phyloP scores from a whole-genome alignment of 495 filamentous ascomycete species.

The Penicillium goetzii region DNA sequence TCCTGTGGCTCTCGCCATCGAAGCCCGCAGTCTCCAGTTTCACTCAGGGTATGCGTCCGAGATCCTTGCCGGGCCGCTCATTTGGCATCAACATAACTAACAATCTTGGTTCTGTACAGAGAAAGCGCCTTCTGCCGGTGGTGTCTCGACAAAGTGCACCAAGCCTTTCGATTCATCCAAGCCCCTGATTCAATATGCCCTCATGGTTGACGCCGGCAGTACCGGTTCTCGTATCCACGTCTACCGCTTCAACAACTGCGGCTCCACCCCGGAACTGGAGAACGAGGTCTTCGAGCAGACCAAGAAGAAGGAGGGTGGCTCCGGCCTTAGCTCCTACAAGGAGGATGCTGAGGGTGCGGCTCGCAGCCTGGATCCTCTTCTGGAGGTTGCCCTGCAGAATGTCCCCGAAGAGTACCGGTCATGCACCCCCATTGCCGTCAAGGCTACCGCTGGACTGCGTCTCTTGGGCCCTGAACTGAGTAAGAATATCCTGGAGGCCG shows the following conservation, averaged over 20 bases:
- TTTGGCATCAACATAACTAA: slow-evolving; percentile 16
- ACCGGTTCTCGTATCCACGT: slow-evolving; percentile 98
- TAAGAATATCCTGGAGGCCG: slow-evolving; percentile 80
- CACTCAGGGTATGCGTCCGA: slow-evolving; percentile 43
- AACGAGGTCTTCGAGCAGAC: slow-evolving; percentile 90
- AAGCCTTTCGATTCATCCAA: slow-evolving; percentile 81
- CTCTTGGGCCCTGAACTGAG: slow-evolving; percentile 82
- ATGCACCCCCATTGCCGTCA: slow-evolving; percentile 91
- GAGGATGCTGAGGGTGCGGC: slow-evolving; percentile 85
- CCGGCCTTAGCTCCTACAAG: slow-evolving; percentile 85
- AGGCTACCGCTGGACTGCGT: slow-evolving; percentile 92
- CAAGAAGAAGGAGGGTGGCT: slow-evolving; percentile 71
- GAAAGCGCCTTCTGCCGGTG: slow-evolving; percentile 29
- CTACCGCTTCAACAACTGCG: slow-evolving; percentile 99
- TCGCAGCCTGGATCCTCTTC: slow-evolving; percentile 81
- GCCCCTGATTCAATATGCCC: slow-evolving; percentile 92
- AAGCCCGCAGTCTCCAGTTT: slow-evolving; percentile 41
- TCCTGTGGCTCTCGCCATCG: slow-evolving; percentile 74
- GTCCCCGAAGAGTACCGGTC: slow-evolving; percentile 85
- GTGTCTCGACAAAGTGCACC: slow-evolving; percentile 64
- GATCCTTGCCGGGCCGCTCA: background rate
- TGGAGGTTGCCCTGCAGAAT: slow-evolving; percentile 79
- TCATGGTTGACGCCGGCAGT: slow-evolving; percentile 98
- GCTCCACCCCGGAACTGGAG: slow-evolving; percentile 91
- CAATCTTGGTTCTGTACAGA: slow-evolving; percentile 24